Evolutionary conservation across 768 basidiomycete genomes (phyloP).

Genomic region (Psilocybe sp.): DNA sequence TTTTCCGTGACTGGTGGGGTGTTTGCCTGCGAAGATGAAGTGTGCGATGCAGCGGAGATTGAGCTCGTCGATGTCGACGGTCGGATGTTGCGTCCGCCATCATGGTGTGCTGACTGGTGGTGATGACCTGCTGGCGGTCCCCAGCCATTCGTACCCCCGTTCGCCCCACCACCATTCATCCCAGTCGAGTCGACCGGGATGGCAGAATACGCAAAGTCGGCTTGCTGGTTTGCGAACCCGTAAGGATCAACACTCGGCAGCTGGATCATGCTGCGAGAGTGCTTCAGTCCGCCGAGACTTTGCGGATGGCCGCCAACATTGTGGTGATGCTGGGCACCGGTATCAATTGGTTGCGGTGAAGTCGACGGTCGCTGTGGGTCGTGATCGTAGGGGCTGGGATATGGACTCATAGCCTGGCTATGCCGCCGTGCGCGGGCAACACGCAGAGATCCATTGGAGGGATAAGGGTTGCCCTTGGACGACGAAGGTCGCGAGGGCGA

Average conservation of each 20-base stretch:
- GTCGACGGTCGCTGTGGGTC: slow-evolving; percentile 68
- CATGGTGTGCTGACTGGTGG: not conserved
- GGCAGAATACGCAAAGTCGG: slow-evolving; percentile 82
- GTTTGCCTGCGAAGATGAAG: slow-evolving; percentile 78
- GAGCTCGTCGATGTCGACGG: slow-evolving; percentile 79
- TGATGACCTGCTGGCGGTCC: slow-evolving; percentile 21
- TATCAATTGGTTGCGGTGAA: slow-evolving; percentile 65
- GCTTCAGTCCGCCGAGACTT: slow-evolving; percentile 45
- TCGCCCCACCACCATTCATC: slow-evolving; percentile 33
- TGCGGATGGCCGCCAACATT: not conserved
- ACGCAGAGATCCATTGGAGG: slow-evolving; percentile 53
- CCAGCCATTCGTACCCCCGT: slow-evolving; percentile 45
- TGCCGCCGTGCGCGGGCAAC: slow-evolving; percentile 75
- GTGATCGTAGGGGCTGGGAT: slow-evolving; percentile 79
- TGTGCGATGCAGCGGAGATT: slow-evolving; percentile 72
- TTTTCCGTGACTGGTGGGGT: slow-evolving; percentile 74
- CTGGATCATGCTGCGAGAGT: slow-evolving; percentile 83
- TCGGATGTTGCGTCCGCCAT: slow-evolving; percentile 31
- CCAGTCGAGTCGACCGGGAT: slow-evolving; percentile 29
- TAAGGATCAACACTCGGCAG: slow-evolving; percentile 72
- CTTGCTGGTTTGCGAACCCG: slow-evolving; percentile 58
- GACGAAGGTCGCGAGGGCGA: slow-evolving; percentile 68
- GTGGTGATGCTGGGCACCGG: slow-evolving; percentile 32
- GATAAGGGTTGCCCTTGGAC: slow-evolving; percentile 50
- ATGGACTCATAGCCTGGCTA: slow-evolving; percentile 85